phyloP scores from a whole-genome alignment of 768 basidiomycete genomes.

The Lactarius sanguifluus region DNA sequence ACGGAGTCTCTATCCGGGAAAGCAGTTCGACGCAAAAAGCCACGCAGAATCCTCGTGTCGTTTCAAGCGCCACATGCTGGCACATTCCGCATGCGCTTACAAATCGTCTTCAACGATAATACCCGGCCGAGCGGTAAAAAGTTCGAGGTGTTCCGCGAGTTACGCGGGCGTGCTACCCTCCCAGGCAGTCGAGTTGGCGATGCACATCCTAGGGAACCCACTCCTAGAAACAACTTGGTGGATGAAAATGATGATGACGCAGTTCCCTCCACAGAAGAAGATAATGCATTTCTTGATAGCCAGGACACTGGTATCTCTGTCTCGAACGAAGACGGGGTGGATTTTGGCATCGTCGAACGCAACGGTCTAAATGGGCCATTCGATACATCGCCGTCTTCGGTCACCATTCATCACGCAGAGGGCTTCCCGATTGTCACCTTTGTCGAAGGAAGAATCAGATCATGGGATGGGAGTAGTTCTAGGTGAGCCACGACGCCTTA shows the following conservation, averaged over 20 bases:
- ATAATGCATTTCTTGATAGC: conserved; percentile 40
- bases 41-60: conserved; percentile 4
- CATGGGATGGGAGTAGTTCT: conserved; percentile 9
- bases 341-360: conserved; percentile 53
- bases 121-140: neutral
- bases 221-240: neutral
- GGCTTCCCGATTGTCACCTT: conserved; percentile 22
- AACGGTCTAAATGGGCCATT: conserved; percentile 32
- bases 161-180: conserved; percentile 5
- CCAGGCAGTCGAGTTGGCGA: neutral
- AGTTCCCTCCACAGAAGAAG: conserved; percentile 3
- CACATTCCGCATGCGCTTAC: neutral
- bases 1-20: neutral
- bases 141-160: conserved; percentile 13
- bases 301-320: conserved; percentile 46
- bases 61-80: conserved; percentile 14
- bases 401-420: conserved; percentile 24
- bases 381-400: conserved; percentile 7
- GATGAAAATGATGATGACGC: neutral
- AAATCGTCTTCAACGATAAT: conserved; percentile 10
- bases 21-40: neutral
- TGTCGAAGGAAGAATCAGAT: no score
- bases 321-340: conserved; percentile 38
- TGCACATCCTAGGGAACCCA: neutral
- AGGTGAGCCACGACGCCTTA: conserved; percentile 11